Base-by-base conservation (phyloP, 176 grass and related monocot species). In the Ensete ventricosum region DNA sequence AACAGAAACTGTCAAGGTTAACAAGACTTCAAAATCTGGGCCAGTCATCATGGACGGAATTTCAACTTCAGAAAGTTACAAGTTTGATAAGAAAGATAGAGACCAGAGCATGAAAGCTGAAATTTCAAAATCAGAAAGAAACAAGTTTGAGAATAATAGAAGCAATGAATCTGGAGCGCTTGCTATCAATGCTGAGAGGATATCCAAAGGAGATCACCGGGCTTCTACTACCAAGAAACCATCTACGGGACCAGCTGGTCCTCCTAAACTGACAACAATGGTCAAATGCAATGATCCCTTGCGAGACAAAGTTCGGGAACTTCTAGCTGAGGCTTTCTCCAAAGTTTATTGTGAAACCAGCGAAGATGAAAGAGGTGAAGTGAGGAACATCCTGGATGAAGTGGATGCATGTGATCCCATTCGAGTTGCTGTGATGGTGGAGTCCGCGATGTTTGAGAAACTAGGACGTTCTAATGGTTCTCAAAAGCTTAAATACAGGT, bases 331-430 rank as follows among this genome's bases (percentile, higher is more conserved):
- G 34, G 34, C 34, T 43, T 43, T 43, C 34, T 43, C 34, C 34
- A 67, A 67, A 43, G 65, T 67, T 67, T n/a, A 27, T 6, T 11
- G 43, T 23, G 65, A 67, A 14, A 67, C 65, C 65, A 48, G 25
- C 0, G 26, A 67, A 48, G 65, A 67, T 43, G 65, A 67, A 43
- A 67, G 65, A 43, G 65, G 48, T 16, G 65, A 67, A 67, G 65
- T 67, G 65, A 67, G 26, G 43, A 67, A 67, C 65, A 67, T 67
- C 26, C 65, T 67, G 65, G 65, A 67, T 43, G 65, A 67, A 67
- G 65, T 67, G 65, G 65, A 67, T 48, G 27, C 65, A 1, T 67
- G 65, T 17, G 65, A 67, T 67, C 65, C 65, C 25, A 67, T 67
- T 16, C 9, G 65, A 67, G 65, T 34, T 67, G 65, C 65, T 67